Conservation (phyloP, 1,139 yeast species). For the Hanseniaspora sp. region DNA sequence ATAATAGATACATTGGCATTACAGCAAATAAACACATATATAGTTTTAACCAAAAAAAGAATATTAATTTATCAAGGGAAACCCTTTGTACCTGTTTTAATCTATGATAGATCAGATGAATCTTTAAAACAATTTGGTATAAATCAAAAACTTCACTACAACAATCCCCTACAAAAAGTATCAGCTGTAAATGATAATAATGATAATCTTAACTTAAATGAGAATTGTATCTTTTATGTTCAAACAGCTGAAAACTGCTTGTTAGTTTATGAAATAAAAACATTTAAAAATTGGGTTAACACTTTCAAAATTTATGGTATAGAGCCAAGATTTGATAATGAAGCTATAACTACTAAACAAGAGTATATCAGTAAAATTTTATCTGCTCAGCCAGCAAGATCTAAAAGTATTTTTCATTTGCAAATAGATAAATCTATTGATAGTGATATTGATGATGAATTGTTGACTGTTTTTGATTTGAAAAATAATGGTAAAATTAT, state of each 20-base stretch:
- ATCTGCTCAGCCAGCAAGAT: slow-evolving; percentile 18
- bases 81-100: slow-evolving; percentile 34
- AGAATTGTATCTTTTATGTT: slow-evolving; percentile 25
- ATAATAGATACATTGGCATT: slow-evolving; percentile 21
- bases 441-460: slow-evolving; percentile 30
- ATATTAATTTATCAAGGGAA: slow-evolving; percentile 27
- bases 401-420: slow-evolving; percentile 22
- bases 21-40: slow-evolving; percentile 23
- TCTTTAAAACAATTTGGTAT: slow-evolving; percentile 34
- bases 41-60: slow-evolving; percentile 25
- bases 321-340: slow-evolving; percentile 18
- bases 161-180: slow-evolving; percentile 20
- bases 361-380: slow-evolving; percentile 17
- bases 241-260: slow-evolving; percentile 25
- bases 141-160: slow-evolving; percentile 26
- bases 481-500: slow-evolving; percentile 31
- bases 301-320: slow-evolving; percentile 27
- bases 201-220: slow-evolving; percentile 19
- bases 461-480: slow-evolving; percentile 34
- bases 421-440: neutral
- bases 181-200: slow-evolving; percentile 22
- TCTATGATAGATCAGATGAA: slow-evolving; percentile 33
- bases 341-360: neutral
- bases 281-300: slow-evolving; percentile 21
- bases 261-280: slow-evolving; percentile 26